Conservation (phyloP, 1,284 basidiomycete species). For the Stygiomarasmius scandens region DNA sequence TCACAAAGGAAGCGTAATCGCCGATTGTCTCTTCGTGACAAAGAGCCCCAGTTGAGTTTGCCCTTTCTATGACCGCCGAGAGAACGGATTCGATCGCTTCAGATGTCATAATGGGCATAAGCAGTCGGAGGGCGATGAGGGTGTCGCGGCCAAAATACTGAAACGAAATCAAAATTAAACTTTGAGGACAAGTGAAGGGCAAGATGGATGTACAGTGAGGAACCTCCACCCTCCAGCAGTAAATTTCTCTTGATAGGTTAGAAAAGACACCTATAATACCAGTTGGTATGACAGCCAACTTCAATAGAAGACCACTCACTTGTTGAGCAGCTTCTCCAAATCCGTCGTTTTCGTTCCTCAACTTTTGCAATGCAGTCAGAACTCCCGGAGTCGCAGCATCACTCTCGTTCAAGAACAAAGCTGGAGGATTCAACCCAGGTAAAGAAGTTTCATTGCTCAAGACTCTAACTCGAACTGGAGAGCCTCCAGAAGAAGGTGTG, state of each 20-base stretch:
- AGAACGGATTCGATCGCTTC: conserved; percentile 28
- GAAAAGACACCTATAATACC: conserved; percentile 27
- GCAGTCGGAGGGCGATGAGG: conserved; percentile 27
- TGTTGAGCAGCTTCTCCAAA: conserved; percentile 19
- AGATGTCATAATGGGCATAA: conserved; percentile 29
- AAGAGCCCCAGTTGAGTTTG: conserved; percentile 28
- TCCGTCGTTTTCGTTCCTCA: conserved; percentile 13
- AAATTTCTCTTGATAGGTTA: conserved; percentile 28
- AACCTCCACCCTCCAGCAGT: conserved; percentile 31
- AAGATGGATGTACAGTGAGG: conserved; percentile 22
- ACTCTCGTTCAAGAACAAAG: conserved; percentile 21
- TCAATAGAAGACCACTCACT: conserved; percentile 11
- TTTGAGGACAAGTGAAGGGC: background rate
- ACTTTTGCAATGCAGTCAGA: conserved; percentile 15
- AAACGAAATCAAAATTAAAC: background rate
- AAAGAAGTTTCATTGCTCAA: conserved; percentile 28
- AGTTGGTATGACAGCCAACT: background rate
- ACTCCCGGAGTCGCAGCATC: conserved; percentile 22
- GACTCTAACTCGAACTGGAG: conserved; percentile 18
- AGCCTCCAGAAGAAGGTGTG: conserved; percentile 12
- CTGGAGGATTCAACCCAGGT: conserved; percentile 18
- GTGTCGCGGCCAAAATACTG: conserved; percentile 32
- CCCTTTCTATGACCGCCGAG: conserved; percentile 29
- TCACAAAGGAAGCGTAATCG: conserved; percentile 30
- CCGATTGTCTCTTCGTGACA: conserved; percentile 33